These are phyloP conservation scores for Phanerodontia chrysosporium DNA, from an alignment of 768 basidiomycete genomes.

Conservation along the genomic window DNA sequence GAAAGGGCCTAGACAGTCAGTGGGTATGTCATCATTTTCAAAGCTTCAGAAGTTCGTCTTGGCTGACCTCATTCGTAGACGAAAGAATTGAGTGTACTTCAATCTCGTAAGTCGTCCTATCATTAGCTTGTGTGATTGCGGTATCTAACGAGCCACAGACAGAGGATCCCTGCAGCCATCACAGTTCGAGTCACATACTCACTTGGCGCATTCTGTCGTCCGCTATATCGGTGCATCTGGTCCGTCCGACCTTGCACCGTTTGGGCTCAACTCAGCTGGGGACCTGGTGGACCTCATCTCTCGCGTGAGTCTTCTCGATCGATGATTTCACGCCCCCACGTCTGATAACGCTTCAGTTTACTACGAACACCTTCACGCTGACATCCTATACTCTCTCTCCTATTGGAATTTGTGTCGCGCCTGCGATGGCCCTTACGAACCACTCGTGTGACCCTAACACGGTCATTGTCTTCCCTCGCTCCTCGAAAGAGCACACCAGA, in stretches of 20 bases:
- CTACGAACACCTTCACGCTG: constrained; percentile 87
- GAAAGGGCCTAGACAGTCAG: constrained; percentile 44
- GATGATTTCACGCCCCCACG: too few species aligned
- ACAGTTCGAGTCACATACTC: constrained; percentile 53
- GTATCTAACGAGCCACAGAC: constrained; percentile 38
- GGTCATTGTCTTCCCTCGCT: constrained; percentile 83
- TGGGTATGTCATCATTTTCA: constrained; percentile 48
- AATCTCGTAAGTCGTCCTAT: constrained; percentile 54
- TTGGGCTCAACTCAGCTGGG: constrained; percentile 49
- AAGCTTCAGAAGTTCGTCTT: not conserved
- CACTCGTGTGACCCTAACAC: constrained; percentile 89
- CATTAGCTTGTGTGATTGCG: too few species aligned
- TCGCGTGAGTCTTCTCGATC: constrained; percentile 40
- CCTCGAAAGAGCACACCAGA: constrained; percentile 29
- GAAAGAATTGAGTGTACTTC: constrained; percentile 61
- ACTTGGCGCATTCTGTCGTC: constrained; percentile 71
- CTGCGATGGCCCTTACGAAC: constrained; percentile 75
- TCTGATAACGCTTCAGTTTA: too few species aligned
- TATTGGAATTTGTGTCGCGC: constrained; percentile 82
- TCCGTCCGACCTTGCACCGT: constrained; percentile 54
- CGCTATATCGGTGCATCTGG: constrained; percentile 62
- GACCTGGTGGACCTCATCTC: constrained; percentile 73
- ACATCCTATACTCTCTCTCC: constrained; percentile 75
- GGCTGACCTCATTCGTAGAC: constrained; percentile 34
- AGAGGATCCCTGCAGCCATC: constrained; percentile 46